Evolutionary conservation across 164 flowering plant genomes (phyloP).

Genomic region (Pachysandra terminalis): DNA sequence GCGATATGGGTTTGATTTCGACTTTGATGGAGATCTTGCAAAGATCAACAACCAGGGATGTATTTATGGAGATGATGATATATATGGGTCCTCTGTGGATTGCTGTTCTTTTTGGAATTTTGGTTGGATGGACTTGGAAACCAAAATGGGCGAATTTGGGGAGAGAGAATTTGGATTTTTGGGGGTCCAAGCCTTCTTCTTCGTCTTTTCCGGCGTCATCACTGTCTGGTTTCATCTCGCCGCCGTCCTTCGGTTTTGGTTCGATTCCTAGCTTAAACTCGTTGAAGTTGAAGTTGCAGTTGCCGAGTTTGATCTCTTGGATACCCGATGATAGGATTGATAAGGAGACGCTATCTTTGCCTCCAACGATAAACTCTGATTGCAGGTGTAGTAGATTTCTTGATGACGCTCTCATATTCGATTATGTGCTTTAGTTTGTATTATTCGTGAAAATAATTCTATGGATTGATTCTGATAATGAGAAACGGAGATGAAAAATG

Average conservation of each 20-base stretch:
- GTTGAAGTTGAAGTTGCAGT: constrained; percentile 42
- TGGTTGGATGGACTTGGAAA: constrained; percentile 87
- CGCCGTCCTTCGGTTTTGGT: constrained; percentile 10
- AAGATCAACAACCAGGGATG: constrained; percentile 43
- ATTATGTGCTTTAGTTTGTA: too few relatives aligned
- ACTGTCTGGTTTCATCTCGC: constrained; percentile 6
- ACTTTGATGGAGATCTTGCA: constrained; percentile 45
- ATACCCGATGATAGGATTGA: constrained; percentile 31
- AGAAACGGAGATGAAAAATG: background rate
- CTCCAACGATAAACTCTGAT: constrained; percentile 20
- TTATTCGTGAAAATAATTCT: background rate
- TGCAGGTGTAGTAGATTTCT: constrained; percentile 38
- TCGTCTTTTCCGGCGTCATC: background rate
- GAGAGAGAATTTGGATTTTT: constrained; percentile 23
- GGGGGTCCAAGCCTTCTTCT: constrained; percentile 10
- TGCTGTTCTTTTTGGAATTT: constrained; percentile 61
- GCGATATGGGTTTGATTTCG: constrained; percentile 41
- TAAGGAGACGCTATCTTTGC: constrained; percentile 13
- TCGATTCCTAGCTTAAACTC: constrained; percentile 39
- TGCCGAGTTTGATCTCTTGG: constrained; percentile 46
- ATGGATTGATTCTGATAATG: background rate
- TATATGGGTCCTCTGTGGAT: constrained; percentile 59
- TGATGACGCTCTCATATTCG: too few relatives aligned
- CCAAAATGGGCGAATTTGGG: constrained; percentile 69
- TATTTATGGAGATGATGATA: constrained; percentile 38